Conservation (phyloP, 2,329 filamentous ascomycete species). For the Biscogniauxia marginata region DNA sequence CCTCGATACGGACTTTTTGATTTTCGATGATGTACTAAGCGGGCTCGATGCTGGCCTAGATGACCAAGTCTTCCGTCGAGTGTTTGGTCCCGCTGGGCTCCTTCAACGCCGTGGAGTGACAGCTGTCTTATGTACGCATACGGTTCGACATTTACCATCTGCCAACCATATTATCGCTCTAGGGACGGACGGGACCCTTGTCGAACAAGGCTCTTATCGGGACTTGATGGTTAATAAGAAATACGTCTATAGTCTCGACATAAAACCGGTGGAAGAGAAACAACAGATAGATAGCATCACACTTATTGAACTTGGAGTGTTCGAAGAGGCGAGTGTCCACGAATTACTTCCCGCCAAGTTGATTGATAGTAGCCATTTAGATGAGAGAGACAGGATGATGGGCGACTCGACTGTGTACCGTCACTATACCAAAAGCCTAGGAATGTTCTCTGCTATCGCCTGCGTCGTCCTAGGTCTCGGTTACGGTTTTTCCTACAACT, state of each 20-base stretch:
- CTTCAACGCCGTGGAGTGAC: constrained; percentile 24
- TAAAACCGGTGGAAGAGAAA: constrained; percentile 13
- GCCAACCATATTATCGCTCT: constrained; percentile 50
- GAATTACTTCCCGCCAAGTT: neutral
- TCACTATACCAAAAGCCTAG: neutral
- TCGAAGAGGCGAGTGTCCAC: neutral
- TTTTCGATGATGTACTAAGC: constrained; percentile 38
- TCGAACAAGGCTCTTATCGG: constrained; percentile 44
- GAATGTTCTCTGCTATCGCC: neutral
- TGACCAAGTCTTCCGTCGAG: constrained; percentile 30
- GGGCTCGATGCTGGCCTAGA: constrained; percentile 36
- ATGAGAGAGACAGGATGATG: neutral
- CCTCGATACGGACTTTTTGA: constrained; percentile 26
- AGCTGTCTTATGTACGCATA: constrained; percentile 40
- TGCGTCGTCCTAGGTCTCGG: neutral
- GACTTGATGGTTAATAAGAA: constrained; percentile 32
- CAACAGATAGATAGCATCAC: neutral
- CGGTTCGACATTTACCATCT: constrained; percentile 37
- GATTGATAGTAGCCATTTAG: neutral
- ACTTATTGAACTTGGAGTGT: neutral
- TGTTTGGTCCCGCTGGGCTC: constrained; percentile 31
- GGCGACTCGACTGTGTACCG: neutral
- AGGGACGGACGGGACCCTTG: constrained; percentile 36
- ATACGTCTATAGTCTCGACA: constrained; percentile 23
- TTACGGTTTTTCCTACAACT: neutral